A percentile compares a stretch with the other conserved stretches of the same genome.
Conservation (phyloP, 2,329 filamentous ascomycete genomes). For the Camillea tinctor region DNA sequence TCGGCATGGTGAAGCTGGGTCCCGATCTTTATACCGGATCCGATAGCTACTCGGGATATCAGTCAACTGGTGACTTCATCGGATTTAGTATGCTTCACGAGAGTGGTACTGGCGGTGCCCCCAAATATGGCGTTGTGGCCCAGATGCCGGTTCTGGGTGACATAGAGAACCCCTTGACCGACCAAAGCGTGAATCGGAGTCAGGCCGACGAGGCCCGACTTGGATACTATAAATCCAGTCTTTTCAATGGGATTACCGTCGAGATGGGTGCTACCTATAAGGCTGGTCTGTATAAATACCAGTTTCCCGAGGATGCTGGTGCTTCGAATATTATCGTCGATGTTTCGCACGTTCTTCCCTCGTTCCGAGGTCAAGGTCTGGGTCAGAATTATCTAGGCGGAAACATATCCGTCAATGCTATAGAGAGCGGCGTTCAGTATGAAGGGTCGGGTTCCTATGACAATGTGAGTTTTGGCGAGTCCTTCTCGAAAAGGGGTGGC, state of each 20-base stretch:
- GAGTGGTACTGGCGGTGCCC: constrained; percentile 65
- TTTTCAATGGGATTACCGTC: constrained; percentile 54
- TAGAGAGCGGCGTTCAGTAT: constrained; percentile 47
- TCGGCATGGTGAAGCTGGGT: constrained; percentile 50
- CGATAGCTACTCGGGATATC: constrained; percentile 55
- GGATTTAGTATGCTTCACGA: constrained; percentile 66
- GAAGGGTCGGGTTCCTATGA: constrained; percentile 62
- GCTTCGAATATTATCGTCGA: constrained; percentile 57
- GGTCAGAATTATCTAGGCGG: constrained; percentile 64
- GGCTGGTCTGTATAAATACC: constrained; percentile 61
- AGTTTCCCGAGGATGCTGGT: constrained; percentile 45
- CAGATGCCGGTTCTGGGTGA: constrained; percentile 55
- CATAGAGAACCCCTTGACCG: constrained; percentile 53
- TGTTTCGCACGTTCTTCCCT: constrained; percentile 64
- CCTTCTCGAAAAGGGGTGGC: background rate
- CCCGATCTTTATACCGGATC: constrained; percentile 48
- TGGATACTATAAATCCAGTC: constrained; percentile 59
- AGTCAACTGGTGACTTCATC: constrained; percentile 50
- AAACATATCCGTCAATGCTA: constrained; percentile 49
- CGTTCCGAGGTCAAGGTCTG: constrained; percentile 58
- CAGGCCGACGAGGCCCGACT: constrained; percentile 51
- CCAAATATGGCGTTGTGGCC: constrained; percentile 66
- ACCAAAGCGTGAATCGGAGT: constrained; percentile 55
- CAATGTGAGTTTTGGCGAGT: constrained; percentile 42
- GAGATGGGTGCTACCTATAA: constrained; percentile 57